phyloP scores from a whole-genome alignment of 1,284 basidiomycete genomes.

The Marasmius oreades region DNA sequence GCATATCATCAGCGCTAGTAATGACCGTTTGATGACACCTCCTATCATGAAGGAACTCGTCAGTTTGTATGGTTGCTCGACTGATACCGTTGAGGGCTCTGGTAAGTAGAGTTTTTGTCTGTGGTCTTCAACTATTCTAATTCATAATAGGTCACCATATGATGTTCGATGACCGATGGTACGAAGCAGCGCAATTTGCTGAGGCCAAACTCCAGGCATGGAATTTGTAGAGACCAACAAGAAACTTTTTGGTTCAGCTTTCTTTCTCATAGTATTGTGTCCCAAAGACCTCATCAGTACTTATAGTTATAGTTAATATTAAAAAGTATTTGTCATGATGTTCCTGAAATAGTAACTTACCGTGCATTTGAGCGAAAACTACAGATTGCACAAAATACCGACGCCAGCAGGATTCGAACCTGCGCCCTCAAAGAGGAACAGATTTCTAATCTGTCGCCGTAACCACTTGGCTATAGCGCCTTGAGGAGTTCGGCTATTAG shows the following conservation, averaged over 20 bases:
- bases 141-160: conserved; percentile 6
- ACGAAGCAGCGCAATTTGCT: not conserved
- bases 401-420: conserved; percentile 43
- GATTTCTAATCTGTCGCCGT: conserved; percentile 45
- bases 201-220: not conserved
- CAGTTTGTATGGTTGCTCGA: not conserved
- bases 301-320: too few species aligned
- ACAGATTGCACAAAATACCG: too few species aligned
- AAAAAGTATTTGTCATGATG: too few species aligned
- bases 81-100: conserved; percentile 1
- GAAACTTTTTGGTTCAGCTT: too few species aligned
- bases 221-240: not conserved
- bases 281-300: too few species aligned
- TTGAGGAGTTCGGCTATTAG: too few species aligned
- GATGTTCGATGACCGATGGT: conserved; percentile 6
- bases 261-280: too few species aligned
- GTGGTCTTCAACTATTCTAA: not conserved
- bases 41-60: conserved; percentile 2
- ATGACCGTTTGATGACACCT: conserved; percentile 4
- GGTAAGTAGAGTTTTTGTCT: not conserved
- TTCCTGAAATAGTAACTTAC: too few species aligned
- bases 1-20: conserved; percentile 2
- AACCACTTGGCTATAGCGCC: conserved; percentile 51
- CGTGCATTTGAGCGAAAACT: too few species aligned
- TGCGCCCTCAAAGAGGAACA: conserved; percentile 66